These are phyloP conservation scores for Lasiosphaeria ovina DNA, from an alignment of 495 filamentous ascomycete genomes.

Conservation along the genomic window DNA sequence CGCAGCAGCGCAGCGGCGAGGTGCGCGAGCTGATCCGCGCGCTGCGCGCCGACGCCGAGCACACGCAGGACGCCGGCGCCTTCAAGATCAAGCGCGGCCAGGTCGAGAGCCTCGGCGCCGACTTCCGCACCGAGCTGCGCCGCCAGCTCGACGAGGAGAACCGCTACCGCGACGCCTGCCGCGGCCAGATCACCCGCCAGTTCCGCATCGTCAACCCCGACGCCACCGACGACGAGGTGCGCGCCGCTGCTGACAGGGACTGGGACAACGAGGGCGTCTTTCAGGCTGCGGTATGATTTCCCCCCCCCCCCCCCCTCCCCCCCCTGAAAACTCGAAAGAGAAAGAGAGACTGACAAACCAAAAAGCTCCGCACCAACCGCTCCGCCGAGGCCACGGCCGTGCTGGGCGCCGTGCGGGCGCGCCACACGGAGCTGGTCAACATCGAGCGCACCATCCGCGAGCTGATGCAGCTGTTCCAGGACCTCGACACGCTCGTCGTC, in stretches of 20 bases:
- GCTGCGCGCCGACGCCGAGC: slow-evolving; percentile 61
- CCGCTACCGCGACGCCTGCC: slow-evolving; percentile 59
- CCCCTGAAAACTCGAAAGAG: neutral
- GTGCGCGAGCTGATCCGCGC: slow-evolving; percentile 54
- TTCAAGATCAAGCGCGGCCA: slow-evolving; percentile 60
- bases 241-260: slow-evolving; percentile 59
- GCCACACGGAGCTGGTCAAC: slow-evolving; percentile 70
- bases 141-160: slow-evolving; percentile 63
- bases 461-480: slow-evolving; percentile 63
- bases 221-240: slow-evolving; percentile 62
- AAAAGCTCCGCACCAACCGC: slow-evolving; percentile 67
- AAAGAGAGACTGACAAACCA: neutral
- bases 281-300: slow-evolving; percentile 62
- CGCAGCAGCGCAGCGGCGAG: slow-evolving; percentile 57
- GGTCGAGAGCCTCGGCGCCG: slow-evolving; percentile 59
- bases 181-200: slow-evolving; percentile 70
- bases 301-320: neutral
- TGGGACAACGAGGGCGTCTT: slow-evolving; percentile 76
- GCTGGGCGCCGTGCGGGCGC: slow-evolving; percentile 70
- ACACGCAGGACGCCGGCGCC: slow-evolving; percentile 47
- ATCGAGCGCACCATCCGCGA: slow-evolving; percentile 67
- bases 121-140: slow-evolving; percentile 62
- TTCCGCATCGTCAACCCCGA: slow-evolving; percentile 75
- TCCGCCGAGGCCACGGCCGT: slow-evolving; percentile 62
- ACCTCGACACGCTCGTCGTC: slow-evolving; percentile 64